Base-by-base conservation (phyloP, 441 rosid genomes). In the Breynia disticha region DNA sequence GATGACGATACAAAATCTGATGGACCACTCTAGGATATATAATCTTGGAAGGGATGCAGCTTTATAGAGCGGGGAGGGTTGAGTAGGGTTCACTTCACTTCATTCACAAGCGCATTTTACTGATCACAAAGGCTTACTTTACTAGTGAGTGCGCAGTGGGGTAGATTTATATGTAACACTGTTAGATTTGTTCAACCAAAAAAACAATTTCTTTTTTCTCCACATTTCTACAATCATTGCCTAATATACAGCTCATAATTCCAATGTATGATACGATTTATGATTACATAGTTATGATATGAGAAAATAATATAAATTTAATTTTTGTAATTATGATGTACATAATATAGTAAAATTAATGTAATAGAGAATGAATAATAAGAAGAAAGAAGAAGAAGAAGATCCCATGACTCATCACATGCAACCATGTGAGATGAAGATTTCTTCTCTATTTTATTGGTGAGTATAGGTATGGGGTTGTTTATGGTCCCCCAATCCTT, bases 11-110 rank as follows among this genome's bases (percentile, higher is more conserved):
- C 62, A n/a, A n/a, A n/a, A n/a, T n/a, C n/a, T n/a, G n/a, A 60
- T 59, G 81, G 83, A 78, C 83, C 83, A 78, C 81, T 57, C 76
- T 74, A 68, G 49, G 63, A 67, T 60, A 60, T 62, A 62, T 57
- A 70, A 65, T 52, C 46, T 73, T 61, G 56, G 8, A 28, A 28
- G 35, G 35, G n/a, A n/a, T n/a, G 49, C 72, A 78, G 77, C 82
- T 78, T 81, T 78, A 69, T 66, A 66, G 75, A 71, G 69, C 51
- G 56, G 53, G 58, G 48, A 39, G 14, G 13, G 46, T 43, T 50
- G n/a, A 55, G 74, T 61, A 60, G 76, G 83, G 77, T 63, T 78
- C 70, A 67, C 63, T 53, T 65, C 57, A 19, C 66, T 19, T n/a
- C n/a, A n/a, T n/a, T n/a, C n/a, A n/a, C n/a, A n/a, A 16, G 35